Percentiles rank a stretch among this genome's conserved stretches.
These are phyloP conservation scores for Saturnispora zaruensis DNA, from an alignment of 805 yeast genomes.

Conservation along the genomic window DNA sequence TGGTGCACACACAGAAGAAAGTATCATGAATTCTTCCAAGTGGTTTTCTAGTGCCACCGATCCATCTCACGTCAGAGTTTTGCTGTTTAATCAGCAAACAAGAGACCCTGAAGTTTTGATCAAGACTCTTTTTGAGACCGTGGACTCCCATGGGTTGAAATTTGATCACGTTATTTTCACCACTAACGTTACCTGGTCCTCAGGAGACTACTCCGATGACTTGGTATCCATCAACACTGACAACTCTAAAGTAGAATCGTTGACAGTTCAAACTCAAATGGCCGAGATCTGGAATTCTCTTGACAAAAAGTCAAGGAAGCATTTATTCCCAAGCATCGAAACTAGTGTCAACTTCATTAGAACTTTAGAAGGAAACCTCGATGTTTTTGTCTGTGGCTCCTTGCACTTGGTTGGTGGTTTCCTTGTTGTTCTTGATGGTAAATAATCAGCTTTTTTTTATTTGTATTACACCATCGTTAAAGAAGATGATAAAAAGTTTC, in stretches of 20 bases:
- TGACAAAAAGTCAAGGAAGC: conserved; percentile 33
- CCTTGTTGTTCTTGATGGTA: conserved; percentile 65
- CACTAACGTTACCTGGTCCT: conserved; percentile 86
- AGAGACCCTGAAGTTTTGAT: conserved; percentile 71
- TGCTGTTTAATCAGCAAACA: conserved; percentile 90
- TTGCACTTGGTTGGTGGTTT: conserved; percentile 92
- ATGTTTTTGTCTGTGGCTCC: conserved; percentile 90
- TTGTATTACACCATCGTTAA: background rate
- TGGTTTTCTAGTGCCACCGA: conserved; percentile 56
- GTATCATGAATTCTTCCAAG: conserved; percentile 67
- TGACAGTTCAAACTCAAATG: conserved; percentile 70
- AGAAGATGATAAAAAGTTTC: background rate
- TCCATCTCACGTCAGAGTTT: conserved; percentile 32
- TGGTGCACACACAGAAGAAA: conserved; percentile 94
- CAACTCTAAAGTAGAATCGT: conserved; percentile 65
- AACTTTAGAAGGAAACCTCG: conserved; percentile 40
- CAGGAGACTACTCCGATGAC: conserved; percentile 73
- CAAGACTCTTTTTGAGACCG: conserved; percentile 38
- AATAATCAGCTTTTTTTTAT: background rate
- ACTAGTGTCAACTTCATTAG: conserved; percentile 52
- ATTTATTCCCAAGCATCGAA: conserved; percentile 69
- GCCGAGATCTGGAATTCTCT: conserved; percentile 60
- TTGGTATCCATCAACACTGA: conserved; percentile 80
- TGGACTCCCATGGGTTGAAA: conserved; percentile 30
- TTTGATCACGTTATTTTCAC: conserved; percentile 80